Conservation (phyloP, 2,329 filamentous ascomycete species). For the Fusarium sororula region DNA sequence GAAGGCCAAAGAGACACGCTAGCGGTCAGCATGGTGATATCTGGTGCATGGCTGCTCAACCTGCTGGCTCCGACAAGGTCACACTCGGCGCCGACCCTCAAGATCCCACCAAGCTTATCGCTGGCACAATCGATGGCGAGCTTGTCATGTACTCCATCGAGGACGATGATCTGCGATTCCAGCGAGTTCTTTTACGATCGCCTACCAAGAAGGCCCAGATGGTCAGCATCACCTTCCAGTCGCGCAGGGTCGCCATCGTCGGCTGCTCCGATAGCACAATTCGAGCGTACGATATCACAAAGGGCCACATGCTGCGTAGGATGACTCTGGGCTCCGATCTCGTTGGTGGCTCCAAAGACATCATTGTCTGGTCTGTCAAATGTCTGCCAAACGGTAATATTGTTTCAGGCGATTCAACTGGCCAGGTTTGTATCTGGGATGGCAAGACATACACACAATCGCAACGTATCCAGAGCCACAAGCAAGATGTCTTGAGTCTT, state of each 20-base stretch:
- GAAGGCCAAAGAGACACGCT: conserved; percentile 80
- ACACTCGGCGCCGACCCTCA: conserved; percentile 45
- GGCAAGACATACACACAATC: conserved; percentile 89
- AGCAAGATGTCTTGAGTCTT: conserved; percentile 91
- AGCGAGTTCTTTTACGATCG: conserved; percentile 77
- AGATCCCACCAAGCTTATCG: conserved; percentile 72
- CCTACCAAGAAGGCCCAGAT: conserved; percentile 87
- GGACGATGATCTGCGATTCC: conserved; percentile 83
- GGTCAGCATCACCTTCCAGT: conserved; percentile 90
- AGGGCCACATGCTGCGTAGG: conserved; percentile 76
- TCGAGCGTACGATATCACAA: conserved; percentile 86
- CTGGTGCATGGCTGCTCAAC: conserved; percentile 94
- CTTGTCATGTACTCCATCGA: conserved; percentile 88
- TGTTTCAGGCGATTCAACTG: conserved; percentile 93
- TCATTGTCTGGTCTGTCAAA: conserved; percentile 93
- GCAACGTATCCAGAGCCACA: conserved; percentile 86
- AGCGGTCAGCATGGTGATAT: conserved; percentile 95
- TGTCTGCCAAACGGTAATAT: conserved; percentile 88
- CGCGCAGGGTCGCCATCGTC: conserved; percentile 81
- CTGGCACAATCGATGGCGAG: conserved; percentile 89
- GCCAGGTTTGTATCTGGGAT: conserved; percentile 93
- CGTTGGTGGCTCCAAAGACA: conserved; percentile 79
- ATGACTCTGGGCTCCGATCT: conserved; percentile 88
- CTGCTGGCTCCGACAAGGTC: conserved; percentile 51
- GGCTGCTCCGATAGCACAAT: conserved; percentile 98